Percentiles rank a stretch among this genome's conserved stretches.
Evolutionary conservation across 2,329 filamentous ascomycete species (phyloP).

Genomic region (Aspergillus quadrilineatus): DNA sequence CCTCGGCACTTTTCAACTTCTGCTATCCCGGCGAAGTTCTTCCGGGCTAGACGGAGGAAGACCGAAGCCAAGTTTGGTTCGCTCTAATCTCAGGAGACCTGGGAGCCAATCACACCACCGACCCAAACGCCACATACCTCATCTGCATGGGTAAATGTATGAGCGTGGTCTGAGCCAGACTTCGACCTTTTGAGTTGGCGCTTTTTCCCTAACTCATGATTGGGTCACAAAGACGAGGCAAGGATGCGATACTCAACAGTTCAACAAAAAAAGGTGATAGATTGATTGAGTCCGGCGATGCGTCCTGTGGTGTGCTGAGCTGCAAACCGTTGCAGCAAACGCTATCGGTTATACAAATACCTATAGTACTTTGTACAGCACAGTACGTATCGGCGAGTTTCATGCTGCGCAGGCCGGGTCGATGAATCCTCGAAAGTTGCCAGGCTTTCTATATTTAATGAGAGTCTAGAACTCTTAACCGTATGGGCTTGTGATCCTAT

Average conservation of each 20-base stretch:
- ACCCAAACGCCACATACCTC: slow-evolving; percentile 30
- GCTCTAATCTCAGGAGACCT: slow-evolving; percentile 5
- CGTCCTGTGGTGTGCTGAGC: neutral
- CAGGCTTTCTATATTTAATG: slow-evolving; percentile 5
- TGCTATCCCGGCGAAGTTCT: slow-evolving; percentile 22
- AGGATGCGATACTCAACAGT: neutral
- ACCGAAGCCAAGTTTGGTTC: slow-evolving; percentile 17
- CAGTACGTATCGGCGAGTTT: neutral
- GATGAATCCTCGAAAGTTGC: neutral
- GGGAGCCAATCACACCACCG: slow-evolving; percentile 11
- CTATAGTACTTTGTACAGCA: neutral
- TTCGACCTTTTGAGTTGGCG: neutral
- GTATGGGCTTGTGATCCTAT: neutral
- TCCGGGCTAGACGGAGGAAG: slow-evolving; percentile 28
- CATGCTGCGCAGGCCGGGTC: neutral
- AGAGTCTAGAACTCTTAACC: neutral
- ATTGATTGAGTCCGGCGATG: neutral
- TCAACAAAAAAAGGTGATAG: neutral
- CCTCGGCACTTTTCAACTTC: slow-evolving; percentile 23
- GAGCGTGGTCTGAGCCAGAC: slow-evolving; percentile 16
- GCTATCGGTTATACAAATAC: neutral
- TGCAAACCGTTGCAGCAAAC: neutral
- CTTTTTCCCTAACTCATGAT: neutral
- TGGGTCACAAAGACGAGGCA: neutral
- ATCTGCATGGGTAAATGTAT: slow-evolving; percentile 12